Percentiles rank a stretch among this genome's conserved stretches.
These are phyloP conservation scores for Phlebiopsis gigantea DNA, from an alignment of 768 basidiomycete species.

Conservation along the genomic window DNA sequence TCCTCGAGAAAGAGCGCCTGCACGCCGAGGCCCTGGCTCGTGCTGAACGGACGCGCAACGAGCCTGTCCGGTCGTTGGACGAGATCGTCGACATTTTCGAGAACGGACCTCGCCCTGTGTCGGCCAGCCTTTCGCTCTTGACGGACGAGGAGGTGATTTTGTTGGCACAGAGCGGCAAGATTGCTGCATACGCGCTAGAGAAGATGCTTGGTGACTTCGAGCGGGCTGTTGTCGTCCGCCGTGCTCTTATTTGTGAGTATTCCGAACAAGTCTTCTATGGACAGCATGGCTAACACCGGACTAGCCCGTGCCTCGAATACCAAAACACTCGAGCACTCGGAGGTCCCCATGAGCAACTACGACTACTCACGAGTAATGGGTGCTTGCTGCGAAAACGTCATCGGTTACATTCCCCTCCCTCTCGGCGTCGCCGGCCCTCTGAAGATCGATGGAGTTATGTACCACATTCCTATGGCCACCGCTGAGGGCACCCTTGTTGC, in stretches of 20 bases:
- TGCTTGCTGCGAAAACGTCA: constrained; percentile 98
- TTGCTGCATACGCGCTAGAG: constrained; percentile 92
- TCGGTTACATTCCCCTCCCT: constrained; percentile 94
- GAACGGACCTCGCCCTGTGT: constrained; percentile 59
- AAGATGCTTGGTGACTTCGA: constrained; percentile 88
- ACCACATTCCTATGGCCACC: constrained; percentile 98
- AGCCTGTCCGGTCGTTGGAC: constrained; percentile 50
- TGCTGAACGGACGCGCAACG: constrained; percentile 3
- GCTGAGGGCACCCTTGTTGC: constrained; percentile 99
- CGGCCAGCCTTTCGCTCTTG: constrained; percentile 52
- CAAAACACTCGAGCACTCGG: constrained; percentile 76
- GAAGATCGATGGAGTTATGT: constrained; percentile 76
- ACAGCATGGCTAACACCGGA: neutral
- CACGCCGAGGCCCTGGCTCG: constrained; percentile 5
- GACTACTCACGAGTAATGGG: constrained; percentile 93
- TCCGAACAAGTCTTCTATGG: neutral
- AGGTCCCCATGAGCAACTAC: constrained; percentile 79
- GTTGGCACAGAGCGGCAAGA: constrained; percentile 86
- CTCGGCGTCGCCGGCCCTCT: constrained; percentile 96
- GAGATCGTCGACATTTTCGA: constrained; percentile 81
- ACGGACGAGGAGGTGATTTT: constrained; percentile 91
- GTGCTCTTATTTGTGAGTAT: constrained; percentile 85
- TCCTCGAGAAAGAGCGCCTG: constrained; percentile 34
- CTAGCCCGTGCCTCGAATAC: constrained; percentile 81
- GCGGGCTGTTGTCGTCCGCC: constrained; percentile 79